Percentiles rank a stretch among this genome's conserved stretches.
Conservation (phyloP, 2,329 filamentous ascomycete species). For the Pestalotiopsis sp. region DNA sequence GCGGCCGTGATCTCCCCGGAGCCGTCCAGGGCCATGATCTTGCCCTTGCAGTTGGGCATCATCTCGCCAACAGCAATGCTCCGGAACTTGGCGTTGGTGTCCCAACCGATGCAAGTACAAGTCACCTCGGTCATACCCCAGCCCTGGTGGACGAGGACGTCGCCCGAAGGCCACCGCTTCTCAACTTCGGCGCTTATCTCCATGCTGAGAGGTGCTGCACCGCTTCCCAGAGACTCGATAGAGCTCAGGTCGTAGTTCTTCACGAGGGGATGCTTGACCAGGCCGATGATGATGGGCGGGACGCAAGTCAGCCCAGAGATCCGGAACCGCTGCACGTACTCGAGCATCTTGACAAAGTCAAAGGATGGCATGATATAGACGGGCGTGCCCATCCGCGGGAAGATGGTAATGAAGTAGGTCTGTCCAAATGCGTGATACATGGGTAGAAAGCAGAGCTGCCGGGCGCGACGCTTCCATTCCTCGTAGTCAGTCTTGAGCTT, state of each 20-base stretch:
- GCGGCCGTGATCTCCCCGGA: slow-evolving; percentile 50
- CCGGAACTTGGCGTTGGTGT: slow-evolving; percentile 48
- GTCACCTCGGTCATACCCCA: slow-evolving; percentile 90
- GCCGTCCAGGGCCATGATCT: slow-evolving; percentile 64
- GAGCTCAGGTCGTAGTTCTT: slow-evolving; percentile 70
- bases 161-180: slow-evolving; percentile 49
- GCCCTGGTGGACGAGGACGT: slow-evolving; percentile 60
- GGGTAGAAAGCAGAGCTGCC: slow-evolving; percentile 70
- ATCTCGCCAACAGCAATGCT: slow-evolving; percentile 65
- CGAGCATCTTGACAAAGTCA: slow-evolving; percentile 73
- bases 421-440: slow-evolving; percentile 79
- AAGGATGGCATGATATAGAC: slow-evolving; percentile 82
- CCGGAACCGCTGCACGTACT: slow-evolving; percentile 66
- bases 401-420: slow-evolving; percentile 67
- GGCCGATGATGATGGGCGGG: slow-evolving; percentile 73
- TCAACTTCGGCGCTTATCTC: slow-evolving; percentile 63
- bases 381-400: slow-evolving; percentile 59
- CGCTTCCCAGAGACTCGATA: slow-evolving; percentile 61
- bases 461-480: slow-evolving; percentile 38
- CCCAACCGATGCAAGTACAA: slow-evolving; percentile 69
- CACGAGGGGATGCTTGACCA: slow-evolving; percentile 72
- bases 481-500: slow-evolving; percentile 51
- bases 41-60: slow-evolving; percentile 69
- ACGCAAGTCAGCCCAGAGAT: slow-evolving; percentile 71
- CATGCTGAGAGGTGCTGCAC: slow-evolving; percentile 70